A percentile compares a stretch with the other conserved stretches of the same genome.
Conservation (phyloP, 148 eudicot species). For the Heliosperma pusillum region DNA sequence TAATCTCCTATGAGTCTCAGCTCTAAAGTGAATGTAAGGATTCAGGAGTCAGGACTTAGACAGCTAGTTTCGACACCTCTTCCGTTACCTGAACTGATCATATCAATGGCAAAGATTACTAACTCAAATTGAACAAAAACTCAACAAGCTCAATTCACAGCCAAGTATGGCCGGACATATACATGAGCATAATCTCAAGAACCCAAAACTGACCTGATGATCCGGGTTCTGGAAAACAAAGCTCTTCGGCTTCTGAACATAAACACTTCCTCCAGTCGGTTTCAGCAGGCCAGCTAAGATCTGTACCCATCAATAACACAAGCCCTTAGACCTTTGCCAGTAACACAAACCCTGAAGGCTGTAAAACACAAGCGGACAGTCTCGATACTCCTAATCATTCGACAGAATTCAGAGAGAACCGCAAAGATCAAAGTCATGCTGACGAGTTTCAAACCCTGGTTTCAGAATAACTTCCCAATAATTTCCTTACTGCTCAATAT, state of each 20-base stretch:
- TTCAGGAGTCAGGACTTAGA: neutral
- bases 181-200: slow-evolving; percentile 5
- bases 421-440: neutral
- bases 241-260: slow-evolving; percentile 75
- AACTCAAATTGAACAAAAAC: neutral
- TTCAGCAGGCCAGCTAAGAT: slow-evolving; percentile 81
- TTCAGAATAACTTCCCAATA: neutral
- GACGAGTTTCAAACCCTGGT: neutral
- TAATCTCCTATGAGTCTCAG: neutral
- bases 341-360: too few species aligned
- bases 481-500: neutral
- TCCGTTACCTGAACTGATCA: neutral
- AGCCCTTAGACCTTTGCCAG: neutral
- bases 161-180: neutral
- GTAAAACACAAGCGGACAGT: too few species aligned
- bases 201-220: slow-evolving; percentile 69
- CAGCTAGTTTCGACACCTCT: neutral
- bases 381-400: neutral
- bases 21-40: neutral
- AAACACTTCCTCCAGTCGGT: slow-evolving; percentile 59
- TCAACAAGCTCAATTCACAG: neutral
- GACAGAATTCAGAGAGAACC: neutral
- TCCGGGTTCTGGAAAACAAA: slow-evolving; percentile 97
- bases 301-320: slow-evolving; percentile 35
- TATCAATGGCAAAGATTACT: slow-evolving; percentile 1